A percentile compares a stretch with the other conserved stretches of the same genome.
Conservation (phyloP, 805 yeast species). For the Wickerhamomyces queroliae region DNA sequence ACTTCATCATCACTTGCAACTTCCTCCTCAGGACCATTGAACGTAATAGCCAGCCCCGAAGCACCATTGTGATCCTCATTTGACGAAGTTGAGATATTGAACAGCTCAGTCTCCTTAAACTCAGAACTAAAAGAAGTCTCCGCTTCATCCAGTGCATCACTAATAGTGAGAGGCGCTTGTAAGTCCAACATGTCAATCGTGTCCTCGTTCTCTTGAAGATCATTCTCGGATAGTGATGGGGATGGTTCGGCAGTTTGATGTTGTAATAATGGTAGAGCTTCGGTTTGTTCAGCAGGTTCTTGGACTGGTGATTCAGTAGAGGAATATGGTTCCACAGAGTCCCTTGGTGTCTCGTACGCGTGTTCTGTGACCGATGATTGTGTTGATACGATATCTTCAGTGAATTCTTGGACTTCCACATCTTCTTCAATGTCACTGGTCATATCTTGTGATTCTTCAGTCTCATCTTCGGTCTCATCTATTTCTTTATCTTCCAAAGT, state of each 20-base stretch:
- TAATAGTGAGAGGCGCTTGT: neutral
- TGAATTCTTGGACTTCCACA: neutral
- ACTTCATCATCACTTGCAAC: neutral
- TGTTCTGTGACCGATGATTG: neutral
- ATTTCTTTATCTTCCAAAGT: neutral
- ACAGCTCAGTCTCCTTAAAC: conserved; percentile 1
- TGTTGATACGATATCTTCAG: neutral
- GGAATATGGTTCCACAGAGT: neutral
- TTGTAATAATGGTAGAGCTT: neutral
- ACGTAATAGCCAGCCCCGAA: neutral
- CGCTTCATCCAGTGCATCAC: neutral
- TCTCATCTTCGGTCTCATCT: too few relatives aligned
- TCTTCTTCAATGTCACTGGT: neutral
- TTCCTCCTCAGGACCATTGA: neutral
- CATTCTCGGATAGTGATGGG: neutral
- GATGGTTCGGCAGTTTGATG: neutral
- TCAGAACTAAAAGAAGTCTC: neutral
- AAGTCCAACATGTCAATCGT: neutral
- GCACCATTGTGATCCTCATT: neutral
- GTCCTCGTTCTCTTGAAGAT: neutral
- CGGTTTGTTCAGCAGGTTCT: neutral
- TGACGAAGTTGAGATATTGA: neutral
- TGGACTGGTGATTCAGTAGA: neutral
- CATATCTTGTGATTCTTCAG: neutral
- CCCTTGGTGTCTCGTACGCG: neutral